Conservation (phyloP, 176 grass and related monocot genomes). For the Rhynchospora breviuscula region DNA sequence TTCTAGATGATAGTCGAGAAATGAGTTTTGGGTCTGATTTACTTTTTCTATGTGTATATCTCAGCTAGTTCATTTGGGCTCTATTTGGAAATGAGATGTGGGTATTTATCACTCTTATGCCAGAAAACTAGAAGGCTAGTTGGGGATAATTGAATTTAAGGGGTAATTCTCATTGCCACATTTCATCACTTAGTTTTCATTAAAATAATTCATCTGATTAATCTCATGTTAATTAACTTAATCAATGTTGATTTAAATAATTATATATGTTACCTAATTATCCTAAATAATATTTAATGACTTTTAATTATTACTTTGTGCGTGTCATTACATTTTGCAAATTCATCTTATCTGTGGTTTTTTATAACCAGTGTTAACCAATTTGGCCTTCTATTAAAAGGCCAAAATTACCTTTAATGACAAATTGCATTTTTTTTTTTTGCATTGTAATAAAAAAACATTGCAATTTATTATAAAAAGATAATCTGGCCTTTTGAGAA, state of each 20-base stretch:
- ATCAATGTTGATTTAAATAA: neutral
- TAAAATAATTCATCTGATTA: neutral
- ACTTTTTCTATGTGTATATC: neutral
- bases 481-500: neutral
- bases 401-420: neutral
- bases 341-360: neutral
- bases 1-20: slow-evolving; percentile 4
- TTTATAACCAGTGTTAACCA: neutral
- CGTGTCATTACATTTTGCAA: neutral
- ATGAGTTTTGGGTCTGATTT: neutral
- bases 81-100: neutral
- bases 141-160: neutral
- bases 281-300: neutral
- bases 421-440: no score
- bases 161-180: neutral
- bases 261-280: neutral
- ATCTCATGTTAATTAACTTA: neutral
- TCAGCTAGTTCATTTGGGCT: neutral
- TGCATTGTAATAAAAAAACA: no score
- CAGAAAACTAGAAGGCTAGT: neutral
- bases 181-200: neutral
- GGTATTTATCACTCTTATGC: neutral
- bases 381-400: neutral
- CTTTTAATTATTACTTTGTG: neutral
- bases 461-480: neutral